A percentile compares a stretch with the other conserved stretches of the same genome.
phyloP scores from a whole-genome alignment of 2,329 filamentous ascomycete genomes.

The Clathrospora elynae region DNA sequence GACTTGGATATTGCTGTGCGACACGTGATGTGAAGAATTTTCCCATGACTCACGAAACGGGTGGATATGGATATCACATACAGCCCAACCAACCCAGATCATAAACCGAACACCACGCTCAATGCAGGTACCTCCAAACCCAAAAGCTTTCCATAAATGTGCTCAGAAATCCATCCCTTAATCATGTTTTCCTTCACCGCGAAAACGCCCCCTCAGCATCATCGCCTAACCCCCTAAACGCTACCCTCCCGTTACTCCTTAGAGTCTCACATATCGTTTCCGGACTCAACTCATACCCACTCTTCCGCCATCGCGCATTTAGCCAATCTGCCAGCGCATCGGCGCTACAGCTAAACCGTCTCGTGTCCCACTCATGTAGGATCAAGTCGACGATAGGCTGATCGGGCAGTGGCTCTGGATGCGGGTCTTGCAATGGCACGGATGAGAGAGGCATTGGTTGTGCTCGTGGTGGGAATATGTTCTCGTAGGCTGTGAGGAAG shows the following conservation, averaged over 20 bases:
- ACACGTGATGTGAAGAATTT: too few species aligned
- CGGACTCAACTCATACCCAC: conserved; percentile 40
- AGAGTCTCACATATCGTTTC: conserved; percentile 46
- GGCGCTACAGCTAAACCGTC: conserved; percentile 37
- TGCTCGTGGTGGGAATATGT: conserved; percentile 42
- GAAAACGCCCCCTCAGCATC: conserved; percentile 42
- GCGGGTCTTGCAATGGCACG: conserved; percentile 36
- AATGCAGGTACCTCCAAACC: not conserved
- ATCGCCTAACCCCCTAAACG: conserved; percentile 45
- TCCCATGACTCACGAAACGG: too few species aligned
- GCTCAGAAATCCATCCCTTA: not conserved
- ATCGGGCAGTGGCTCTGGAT: conserved; percentile 38
- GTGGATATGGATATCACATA: conserved; percentile 14
- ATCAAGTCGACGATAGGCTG: conserved; percentile 43
- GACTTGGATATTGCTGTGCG: too few species aligned
- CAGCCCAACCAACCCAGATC: not conserved
- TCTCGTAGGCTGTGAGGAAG: conserved; percentile 46
- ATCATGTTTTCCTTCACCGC: conserved; percentile 11
- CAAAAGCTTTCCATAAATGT: not conserved
- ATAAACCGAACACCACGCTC: conserved; percentile 11
- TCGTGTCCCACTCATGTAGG: conserved; percentile 43
- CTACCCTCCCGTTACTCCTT: conserved; percentile 42
- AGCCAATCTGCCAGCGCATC: conserved; percentile 45
- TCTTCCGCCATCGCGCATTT: conserved; percentile 44
- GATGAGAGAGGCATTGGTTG: conserved; percentile 36